Base-by-base conservation (phyloP, 73 alveolate species). In the Tetrahymena borealis region DNA sequence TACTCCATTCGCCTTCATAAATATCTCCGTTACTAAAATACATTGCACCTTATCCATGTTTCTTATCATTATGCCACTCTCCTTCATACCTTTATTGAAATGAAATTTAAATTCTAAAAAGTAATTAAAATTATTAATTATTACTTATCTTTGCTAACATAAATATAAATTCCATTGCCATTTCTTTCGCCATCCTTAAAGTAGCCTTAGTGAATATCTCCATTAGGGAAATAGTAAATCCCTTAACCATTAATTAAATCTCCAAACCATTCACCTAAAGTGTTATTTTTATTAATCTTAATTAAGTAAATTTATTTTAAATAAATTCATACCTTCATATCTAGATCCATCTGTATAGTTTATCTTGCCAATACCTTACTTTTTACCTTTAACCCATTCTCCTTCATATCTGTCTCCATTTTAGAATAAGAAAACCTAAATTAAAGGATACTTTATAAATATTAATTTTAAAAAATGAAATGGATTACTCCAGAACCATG, bases 311-410 rank as follows among this genome's bases (percentile, higher is more conserved):
- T 13, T 11, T 79, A 18, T 8, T 20, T 13, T 7, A 36, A 18
- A 15, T 36, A 24, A 79, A 78, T 40, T 90, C 92, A 37, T 78
- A 32, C 96, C 97, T 79, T 94, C 97, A 60, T 93, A 96, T 38
- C 91, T 93, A 38, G 95, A 97, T 39, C 98, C 97, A 91, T 95
- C 94, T 37, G 95, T 38, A 91, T 94, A 95, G 38, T 79, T 94
- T 39, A 93, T 93, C 42, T 78, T 37, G 9, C 97, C 97, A 3
- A 93, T 78, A 40, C 95, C 94, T 85, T 95, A 78, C 32, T 91
- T 91, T 79, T 90, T 33, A 13, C 91, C 92, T 39, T 93, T 90
- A 32, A 39, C 32, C 95, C 95, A 93, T 15, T 11, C 77, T 39
- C 95, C 95, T 78, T 93, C 95, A 31, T 93, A 93, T 39, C 93